A percentile compares a stretch with the other conserved stretches of the same genome.
Conservation (phyloP, 1,284 basidiomycete genomes). For the Ceratobasidium sp. region DNA sequence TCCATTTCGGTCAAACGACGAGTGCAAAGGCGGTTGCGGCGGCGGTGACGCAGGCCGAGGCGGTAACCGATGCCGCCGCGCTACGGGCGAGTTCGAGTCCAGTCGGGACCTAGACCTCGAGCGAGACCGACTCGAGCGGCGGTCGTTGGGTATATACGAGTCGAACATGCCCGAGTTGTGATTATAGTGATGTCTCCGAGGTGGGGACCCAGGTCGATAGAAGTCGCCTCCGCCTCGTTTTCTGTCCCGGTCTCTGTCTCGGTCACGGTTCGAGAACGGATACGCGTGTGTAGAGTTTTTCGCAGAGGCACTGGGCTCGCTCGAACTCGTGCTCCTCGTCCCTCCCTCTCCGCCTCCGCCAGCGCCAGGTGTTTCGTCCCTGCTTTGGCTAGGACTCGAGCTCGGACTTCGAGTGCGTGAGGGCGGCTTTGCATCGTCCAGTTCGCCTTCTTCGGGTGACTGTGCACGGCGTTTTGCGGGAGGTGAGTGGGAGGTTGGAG, state of each 20-base stretch:
- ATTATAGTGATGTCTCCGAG: background rate
- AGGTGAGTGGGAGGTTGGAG: conserved; percentile 57
- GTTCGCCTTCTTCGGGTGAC: conserved; percentile 83
- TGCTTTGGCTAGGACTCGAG: background rate
- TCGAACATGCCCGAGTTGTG: background rate
- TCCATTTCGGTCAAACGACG: conserved; percentile 3
- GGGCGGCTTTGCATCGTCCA: conserved; percentile 64
- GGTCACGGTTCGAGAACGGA: no score
- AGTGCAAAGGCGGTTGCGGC: background rate
- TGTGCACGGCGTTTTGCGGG: conserved; percentile 70
- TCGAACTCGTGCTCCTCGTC: conserved; percentile 1
- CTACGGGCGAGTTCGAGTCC: conserved; percentile 4
- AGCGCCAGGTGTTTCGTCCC: background rate
- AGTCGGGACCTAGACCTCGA: background rate
- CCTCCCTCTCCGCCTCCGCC: background rate
- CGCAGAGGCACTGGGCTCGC: no score
- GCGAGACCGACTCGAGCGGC: background rate
- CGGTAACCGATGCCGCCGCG: conserved; percentile 18
- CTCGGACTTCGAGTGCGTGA: background rate
- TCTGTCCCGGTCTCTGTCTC: no score
- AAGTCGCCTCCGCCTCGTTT: background rate
- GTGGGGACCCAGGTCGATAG: conserved; percentile 14
- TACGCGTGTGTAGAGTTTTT: no score
- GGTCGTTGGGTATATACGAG: background rate
- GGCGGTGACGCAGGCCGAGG: conserved; percentile 23